Conservation (phyloP, 1,284 basidiomycete species). For the Sporisorium exsertum region DNA sequence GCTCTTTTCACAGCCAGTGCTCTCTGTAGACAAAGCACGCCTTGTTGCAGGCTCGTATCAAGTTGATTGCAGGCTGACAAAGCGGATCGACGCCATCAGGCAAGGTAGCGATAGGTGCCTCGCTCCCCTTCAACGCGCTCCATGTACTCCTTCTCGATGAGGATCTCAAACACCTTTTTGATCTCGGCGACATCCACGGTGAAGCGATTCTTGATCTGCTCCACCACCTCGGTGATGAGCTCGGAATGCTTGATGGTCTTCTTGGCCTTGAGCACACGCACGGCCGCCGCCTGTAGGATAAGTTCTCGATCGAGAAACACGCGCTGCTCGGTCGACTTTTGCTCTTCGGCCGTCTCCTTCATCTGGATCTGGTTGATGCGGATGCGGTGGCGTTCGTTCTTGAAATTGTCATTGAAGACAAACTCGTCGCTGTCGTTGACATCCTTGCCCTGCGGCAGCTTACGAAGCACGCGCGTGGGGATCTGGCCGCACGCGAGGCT, state of each 20-base stretch:
- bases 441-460: conserved; percentile 82
- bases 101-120: conserved; percentile 65
- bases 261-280: conserved; percentile 67
- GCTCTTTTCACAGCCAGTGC: not conserved
- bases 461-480: conserved; percentile 79
- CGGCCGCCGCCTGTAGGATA: conserved; percentile 88
- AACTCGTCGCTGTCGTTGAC: conserved; percentile 83
- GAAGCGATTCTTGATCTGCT: conserved; percentile 62
- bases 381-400: conserved; percentile 81
- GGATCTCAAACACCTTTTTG: conserved; percentile 67
- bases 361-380: conserved; percentile 97
- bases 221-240: conserved; percentile 63
- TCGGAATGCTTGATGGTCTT: conserved; percentile 64
- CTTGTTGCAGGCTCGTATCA: not conserved
- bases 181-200: conserved; percentile 64
- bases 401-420: conserved; percentile 84
- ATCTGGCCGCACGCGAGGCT: conserved; percentile 91
- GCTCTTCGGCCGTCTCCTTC: conserved; percentile 90
- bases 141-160: conserved; percentile 68
- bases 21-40: not conserved
- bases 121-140: conserved; percentile 66
- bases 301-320: conserved; percentile 88
- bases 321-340: conserved; percentile 81
- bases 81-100: conserved; percentile 21
- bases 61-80: not conserved